Percentiles rank a stretch among this genome's conserved stretches.
phyloP scores from a whole-genome alignment of 306 rosid genomes.

The Begonia peltatifolia region DNA sequence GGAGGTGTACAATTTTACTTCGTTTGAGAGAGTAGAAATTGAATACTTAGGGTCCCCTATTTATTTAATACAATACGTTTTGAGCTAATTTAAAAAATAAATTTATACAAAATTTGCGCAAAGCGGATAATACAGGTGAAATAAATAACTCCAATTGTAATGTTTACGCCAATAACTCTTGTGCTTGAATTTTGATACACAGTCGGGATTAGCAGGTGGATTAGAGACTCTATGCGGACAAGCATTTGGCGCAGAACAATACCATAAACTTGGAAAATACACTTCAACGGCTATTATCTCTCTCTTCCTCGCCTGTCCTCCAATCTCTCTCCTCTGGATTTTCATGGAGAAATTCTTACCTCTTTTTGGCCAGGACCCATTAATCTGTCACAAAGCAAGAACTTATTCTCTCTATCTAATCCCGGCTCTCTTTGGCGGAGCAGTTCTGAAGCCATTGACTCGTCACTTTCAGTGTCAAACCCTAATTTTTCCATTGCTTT shows the following conservation, averaged over 20 bases:
- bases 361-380: conserved; percentile 7
- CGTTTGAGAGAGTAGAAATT: too few relatives aligned
- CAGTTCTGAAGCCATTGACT: conserved; percentile 5
- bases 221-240: conserved; percentile 12
- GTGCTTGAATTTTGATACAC: neutral
- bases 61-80: too few relatives aligned
- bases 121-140: too few relatives aligned
- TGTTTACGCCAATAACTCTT: neutral
- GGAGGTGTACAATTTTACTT: too few relatives aligned
- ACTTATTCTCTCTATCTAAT: conserved; percentile 8
- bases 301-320: conserved; percentile 4
- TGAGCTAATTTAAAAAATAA: too few relatives aligned
- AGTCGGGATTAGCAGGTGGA: conserved; percentile 11
- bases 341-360: conserved; percentile 4
- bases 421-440: conserved; percentile 8
- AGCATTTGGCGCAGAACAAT: conserved; percentile 11
- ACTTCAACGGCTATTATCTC: conserved; percentile 9
- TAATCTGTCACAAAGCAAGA: conserved; percentile 3
- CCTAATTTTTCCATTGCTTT: conserved; percentile 8
- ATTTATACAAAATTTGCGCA: too few relatives aligned
- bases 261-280: conserved; percentile 8
- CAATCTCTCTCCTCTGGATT: conserved; percentile 7
- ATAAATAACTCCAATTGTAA: too few relatives aligned
- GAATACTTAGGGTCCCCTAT: too few relatives aligned
- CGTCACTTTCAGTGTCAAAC: conserved; percentile 4